Conservation (phyloP, 495 filamentous ascomycete species). For the Trichoderma orchidacearum region DNA sequence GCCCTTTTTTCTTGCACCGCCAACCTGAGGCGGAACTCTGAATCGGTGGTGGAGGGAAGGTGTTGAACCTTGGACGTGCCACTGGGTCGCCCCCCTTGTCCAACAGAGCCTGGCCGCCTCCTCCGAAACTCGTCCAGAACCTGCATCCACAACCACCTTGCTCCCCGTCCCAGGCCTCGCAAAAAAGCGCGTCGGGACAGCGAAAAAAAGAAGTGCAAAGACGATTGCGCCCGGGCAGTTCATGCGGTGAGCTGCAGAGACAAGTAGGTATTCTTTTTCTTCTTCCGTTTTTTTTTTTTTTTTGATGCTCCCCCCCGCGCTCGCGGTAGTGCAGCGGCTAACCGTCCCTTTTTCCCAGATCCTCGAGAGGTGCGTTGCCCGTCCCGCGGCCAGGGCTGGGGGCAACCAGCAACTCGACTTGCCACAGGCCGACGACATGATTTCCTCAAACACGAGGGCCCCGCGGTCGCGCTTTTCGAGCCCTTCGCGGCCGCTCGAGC, state of each 20-base stretch:
- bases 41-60: background rate
- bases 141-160: background rate
- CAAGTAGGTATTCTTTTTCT: background rate
- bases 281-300: background rate
- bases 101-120: background rate
- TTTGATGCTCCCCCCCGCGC: background rate
- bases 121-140: constrained; percentile 1
- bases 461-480: constrained; percentile 42
- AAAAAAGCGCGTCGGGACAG: background rate
- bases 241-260: background rate
- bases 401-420: constrained; percentile 7
- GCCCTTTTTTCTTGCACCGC: background rate
- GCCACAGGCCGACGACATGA: constrained; percentile 10
- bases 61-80: constrained; percentile 1
- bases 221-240: background rate
- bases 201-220: background rate
- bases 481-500: constrained; percentile 25
- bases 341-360: background rate
- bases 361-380: background rate
- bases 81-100: constrained; percentile 1
- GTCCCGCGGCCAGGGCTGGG: constrained; percentile 17
- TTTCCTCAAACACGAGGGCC: constrained; percentile 21
- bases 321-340: background rate
- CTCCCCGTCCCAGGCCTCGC: background rate
- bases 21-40: background rate